Conservation (phyloP, 371 early-diverging fungal species). For the Syncephalastrum contaminatum region DNA sequence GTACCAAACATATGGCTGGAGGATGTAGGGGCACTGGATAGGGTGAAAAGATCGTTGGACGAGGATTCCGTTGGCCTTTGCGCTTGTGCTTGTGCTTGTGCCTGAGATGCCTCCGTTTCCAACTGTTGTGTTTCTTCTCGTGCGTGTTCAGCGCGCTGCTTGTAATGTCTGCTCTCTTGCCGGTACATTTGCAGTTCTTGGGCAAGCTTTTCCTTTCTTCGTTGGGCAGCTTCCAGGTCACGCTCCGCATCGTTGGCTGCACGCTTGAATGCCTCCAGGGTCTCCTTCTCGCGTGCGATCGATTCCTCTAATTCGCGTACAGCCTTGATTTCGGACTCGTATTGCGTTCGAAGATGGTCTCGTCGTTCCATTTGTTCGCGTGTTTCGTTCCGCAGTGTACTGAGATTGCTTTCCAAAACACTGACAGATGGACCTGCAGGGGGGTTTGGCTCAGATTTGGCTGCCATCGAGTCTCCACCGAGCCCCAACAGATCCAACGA, state of each 20-base stretch:
- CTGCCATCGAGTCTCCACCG: slow-evolving; percentile 6
- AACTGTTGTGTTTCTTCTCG: slow-evolving; percentile 25
- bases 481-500: slow-evolving; percentile 27
- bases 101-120: slow-evolving; percentile 14
- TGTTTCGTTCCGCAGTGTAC: slow-evolving; percentile 18
- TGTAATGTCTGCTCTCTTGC: slow-evolving; percentile 35
- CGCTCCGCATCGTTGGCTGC: slow-evolving; percentile 38
- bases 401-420: slow-evolving; percentile 15
- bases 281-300: slow-evolving; percentile 30
- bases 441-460: neutral
- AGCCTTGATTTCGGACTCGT: slow-evolving; percentile 22
- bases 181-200: slow-evolving; percentile 33
- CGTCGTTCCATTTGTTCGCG: slow-evolving; percentile 19
- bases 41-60: slow-evolving; percentile 20
- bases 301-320: slow-evolving; percentile 26
- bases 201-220: slow-evolving; percentile 28
- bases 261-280: slow-evolving; percentile 25
- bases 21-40: slow-evolving; percentile 18
- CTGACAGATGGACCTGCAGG: slow-evolving; percentile 7
- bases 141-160: slow-evolving; percentile 30
- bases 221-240: slow-evolving; percentile 25
- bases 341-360: slow-evolving; percentile 22
- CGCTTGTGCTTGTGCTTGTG: neutral
- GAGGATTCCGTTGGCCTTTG: slow-evolving; percentile 3
- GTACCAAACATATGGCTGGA: no score